Conservation (phyloP, 768 basidiomycete genomes). For the Tricholoma matsutake region DNA sequence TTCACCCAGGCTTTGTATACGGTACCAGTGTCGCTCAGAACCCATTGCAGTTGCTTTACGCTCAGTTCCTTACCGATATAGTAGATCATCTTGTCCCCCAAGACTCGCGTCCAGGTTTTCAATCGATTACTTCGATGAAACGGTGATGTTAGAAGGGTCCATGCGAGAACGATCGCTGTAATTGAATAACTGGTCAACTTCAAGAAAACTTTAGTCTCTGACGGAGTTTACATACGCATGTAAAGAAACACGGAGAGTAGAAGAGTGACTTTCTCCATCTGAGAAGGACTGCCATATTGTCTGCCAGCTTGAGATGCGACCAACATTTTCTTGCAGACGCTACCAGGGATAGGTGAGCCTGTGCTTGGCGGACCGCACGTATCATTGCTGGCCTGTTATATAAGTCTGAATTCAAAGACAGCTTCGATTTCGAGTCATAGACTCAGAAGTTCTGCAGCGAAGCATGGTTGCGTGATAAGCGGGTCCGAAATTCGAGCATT, state of each 20-base stretch:
- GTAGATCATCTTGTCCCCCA: constrained; percentile 15
- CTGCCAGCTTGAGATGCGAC: neutral
- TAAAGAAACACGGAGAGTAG: constrained; percentile 3
- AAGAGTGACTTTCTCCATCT: constrained; percentile 9
- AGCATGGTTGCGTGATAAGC: too few relatives aligned
- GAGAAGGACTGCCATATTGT: constrained; percentile 13
- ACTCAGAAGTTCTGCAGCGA: too few relatives aligned
- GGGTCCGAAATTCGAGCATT: too few relatives aligned
- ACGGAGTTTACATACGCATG: constrained; percentile 10
- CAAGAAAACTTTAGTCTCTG: neutral
- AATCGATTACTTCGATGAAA: constrained; percentile 14
- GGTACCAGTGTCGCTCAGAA: constrained; percentile 15
- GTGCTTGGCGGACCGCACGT: too few relatives aligned
- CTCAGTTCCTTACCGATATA: constrained; percentile 7
- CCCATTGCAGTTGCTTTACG: constrained; percentile 21
- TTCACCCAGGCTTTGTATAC: constrained; percentile 24
- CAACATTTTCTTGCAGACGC: neutral
- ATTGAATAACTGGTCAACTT: neutral
- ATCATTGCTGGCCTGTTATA: too few relatives aligned
- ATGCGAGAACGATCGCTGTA: constrained; percentile 15
- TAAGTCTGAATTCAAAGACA: too few relatives aligned
- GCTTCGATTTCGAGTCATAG: too few relatives aligned
- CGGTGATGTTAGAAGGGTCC: constrained; percentile 12
- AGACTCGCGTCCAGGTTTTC: constrained; percentile 21
- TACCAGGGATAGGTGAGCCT: too few relatives aligned